Evolutionary conservation across 2,329 filamentous ascomycete species (phyloP).

Genomic region (Chaetomium sp.): DNA sequence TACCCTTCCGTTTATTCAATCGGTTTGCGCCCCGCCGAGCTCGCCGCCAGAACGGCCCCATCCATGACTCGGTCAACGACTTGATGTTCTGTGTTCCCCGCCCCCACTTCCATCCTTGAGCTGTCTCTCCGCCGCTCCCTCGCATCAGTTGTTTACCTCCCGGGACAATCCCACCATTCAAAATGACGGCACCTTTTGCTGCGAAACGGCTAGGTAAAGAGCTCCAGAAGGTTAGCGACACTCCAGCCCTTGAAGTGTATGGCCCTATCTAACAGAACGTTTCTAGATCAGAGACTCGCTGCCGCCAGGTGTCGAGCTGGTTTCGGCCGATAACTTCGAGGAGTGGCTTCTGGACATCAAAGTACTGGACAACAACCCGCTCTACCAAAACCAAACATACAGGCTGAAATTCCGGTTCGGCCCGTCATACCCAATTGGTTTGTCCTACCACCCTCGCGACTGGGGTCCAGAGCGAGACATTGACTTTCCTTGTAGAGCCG

Average conservation of each 20-base stretch:
- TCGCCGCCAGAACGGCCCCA: neutral
- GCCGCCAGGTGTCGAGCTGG: slow-evolving; percentile 73
- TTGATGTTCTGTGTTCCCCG: slow-evolving; percentile 4
- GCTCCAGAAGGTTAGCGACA: slow-evolving; percentile 53
- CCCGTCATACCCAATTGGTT: slow-evolving; percentile 86
- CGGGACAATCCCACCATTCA: neutral
- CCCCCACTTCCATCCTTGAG: slow-evolving; percentile 2
- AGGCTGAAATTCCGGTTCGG: slow-evolving; percentile 87
- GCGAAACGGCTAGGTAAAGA: slow-evolving; percentile 59
- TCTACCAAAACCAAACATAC: slow-evolving; percentile 80
- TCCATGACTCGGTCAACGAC: neutral
- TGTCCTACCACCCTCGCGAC: slow-evolving; percentile 25
- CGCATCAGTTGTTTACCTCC: neutral
- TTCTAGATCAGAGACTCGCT: slow-evolving; percentile 57
- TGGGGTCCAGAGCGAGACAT: neutral
- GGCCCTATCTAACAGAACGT: slow-evolving; percentile 2
- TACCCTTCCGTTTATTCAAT: neutral
- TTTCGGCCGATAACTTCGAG: slow-evolving; percentile 78
- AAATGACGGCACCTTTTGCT: slow-evolving; percentile 24
- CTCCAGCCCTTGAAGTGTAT: neutral
- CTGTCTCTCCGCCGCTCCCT: neutral
- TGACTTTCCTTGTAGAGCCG: slow-evolving; percentile 62
- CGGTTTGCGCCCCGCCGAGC: neutral
- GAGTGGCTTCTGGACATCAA: slow-evolving; percentile 92
- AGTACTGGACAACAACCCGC: slow-evolving; percentile 85